Evolutionary conservation across 2,329 filamentous ascomycete genomes (phyloP), one percentile per base, ranked within the genome.

Genomic region (Aureobasidium sp.): DNA sequence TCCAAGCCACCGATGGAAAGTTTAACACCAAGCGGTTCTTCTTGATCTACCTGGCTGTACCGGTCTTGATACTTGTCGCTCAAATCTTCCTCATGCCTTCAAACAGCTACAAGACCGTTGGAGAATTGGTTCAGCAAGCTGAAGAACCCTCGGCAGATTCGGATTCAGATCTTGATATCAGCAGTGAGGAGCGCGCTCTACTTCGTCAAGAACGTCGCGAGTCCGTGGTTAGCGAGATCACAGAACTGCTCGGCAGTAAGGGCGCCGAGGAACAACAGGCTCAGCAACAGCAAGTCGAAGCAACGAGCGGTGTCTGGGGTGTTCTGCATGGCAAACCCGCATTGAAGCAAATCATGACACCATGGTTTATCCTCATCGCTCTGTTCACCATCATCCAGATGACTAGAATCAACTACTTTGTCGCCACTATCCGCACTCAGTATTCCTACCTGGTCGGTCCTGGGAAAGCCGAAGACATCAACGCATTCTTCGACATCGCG

Each of bases 291-390:
- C 80, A 82, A 68, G 88, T 87, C 70, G 87, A 89, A 65, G 80
- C 83, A 56, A 82, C 81, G 11, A 89, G 86, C 20, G 91, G 90
- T 5, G 89, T 96, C 37, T 96, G 90, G 89, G 92, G 92, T 29
- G 87, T 88, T 25, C 83, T 96, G 75, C 92, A 96, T 71, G 85
- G 86, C 56, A 79, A 81, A 66, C 84, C 87, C 0, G 88, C 89
- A 0, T 69, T 80, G 25, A 77, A 90, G 68, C 92, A 97, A 74
- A 88, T 96, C 67, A 74, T 77, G 8, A 90, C 87, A 2, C 87
- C 87, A 0, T 96, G 91, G 91, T 96, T 94, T 73, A 78, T 91
- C 20, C 80, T 96, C 41, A 89, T 96, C 68, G 89, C 89, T 5
- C 75, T 91, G 22, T 93, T 96, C 72, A 96, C 90, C 3, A 74